Base-by-base conservation (phyloP, 2,329 filamentous ascomycete genomes). In the Immersiporthe knoxdaviesiana region DNA sequence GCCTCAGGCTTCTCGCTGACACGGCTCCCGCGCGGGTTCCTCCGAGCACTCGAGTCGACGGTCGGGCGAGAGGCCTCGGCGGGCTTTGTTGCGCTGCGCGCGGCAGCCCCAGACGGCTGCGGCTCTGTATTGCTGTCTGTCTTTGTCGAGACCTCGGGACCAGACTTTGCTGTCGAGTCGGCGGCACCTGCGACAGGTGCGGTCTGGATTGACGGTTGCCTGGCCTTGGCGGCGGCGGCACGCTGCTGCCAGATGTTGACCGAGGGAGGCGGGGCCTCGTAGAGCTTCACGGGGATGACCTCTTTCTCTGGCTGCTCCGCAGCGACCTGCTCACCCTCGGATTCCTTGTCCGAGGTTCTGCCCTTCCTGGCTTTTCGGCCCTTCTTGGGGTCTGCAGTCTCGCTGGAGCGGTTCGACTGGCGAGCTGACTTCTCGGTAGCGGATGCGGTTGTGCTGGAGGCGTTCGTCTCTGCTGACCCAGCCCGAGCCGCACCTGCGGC, bases 181-280 rank as follows among this genome's bases (percentile, higher is more conserved):
- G 64, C 70, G 54, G 64, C 68, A 68, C 61, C 62, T n/a, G 67
- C 61, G 52, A 72, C 56, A 24, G 71, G 71, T n/a, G 74, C 30
- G 24, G 66, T 50, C 52, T n/a, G 58, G 62, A 47, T 59, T 1
- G 74, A 18, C 3, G 74, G 70, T 52, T 77, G 70, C 75, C 84
- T 86, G 32, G 78, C 77, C 77, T 88, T 90, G 52, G 87, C 83
- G 61, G 89, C 89, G 75, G 93, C 90, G 74, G 87, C 90, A 68
- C 94, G 88, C 80, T 94, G 89, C 72, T 90, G 87, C 95, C 96
- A 99, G 72, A 94, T 84, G 78, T 99, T 99, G 69, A 97, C 91
- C 1, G 88, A 79, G 0, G 96, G 96, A 58, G 92, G 85, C 39
- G 93, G 91, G 24, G 95, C 95, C 71, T 96, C 93, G 61, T 91